Base-by-base conservation (phyloP, 2,329 filamentous ascomycete genomes). In the Pseudogymnoascus sp. region DNA sequence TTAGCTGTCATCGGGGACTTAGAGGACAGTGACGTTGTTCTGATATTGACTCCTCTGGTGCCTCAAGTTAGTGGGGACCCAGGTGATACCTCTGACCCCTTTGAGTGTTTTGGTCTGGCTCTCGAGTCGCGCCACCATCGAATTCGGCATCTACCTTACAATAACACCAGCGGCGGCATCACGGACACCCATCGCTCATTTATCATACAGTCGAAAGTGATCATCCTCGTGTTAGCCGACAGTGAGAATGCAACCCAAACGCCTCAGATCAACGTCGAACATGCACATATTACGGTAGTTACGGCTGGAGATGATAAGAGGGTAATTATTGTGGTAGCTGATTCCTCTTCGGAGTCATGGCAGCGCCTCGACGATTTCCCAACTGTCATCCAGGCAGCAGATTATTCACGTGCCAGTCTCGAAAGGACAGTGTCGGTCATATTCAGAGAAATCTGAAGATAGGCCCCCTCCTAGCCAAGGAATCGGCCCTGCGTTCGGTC, bases 91-190 rank as follows among this genome's bases (percentile, higher is more conserved):
- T 79, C 75, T 69, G 89, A 93, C 71, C 89, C 89, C 0, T 92
- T 92, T 70, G 88, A 92, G 73, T 80, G 83, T 13, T 77, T 93
- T 17, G 89, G 89, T 19, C 80, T 82, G 66, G 82, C 84, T 50
- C 73, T 93, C 59, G 83, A 84, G 59, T 77, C 75, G 59, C 79
- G 82, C 67, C 86, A 89, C 70, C 76, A 80, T 2, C 80, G 79
- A 72, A 79, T 92, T 65, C 83, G 87, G 19, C 89, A 92, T 71
- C 83, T 91, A 46, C 88, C 89, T 5, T 93, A 90, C 75, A 79
- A 64, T 1, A 50, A 63, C 33, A 71, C 68, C 53, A 69, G 71
- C 63, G 71, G 71, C 80, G 71, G 71, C 80, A 83, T 50, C 86
- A 92, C 73, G 75, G 81, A 59, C 65, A 68, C 70, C 61, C 68